Evolutionary conservation across 176 grass and related monocot genomes (phyloP).

Genomic region (Phoenix dactylifera): DNA sequence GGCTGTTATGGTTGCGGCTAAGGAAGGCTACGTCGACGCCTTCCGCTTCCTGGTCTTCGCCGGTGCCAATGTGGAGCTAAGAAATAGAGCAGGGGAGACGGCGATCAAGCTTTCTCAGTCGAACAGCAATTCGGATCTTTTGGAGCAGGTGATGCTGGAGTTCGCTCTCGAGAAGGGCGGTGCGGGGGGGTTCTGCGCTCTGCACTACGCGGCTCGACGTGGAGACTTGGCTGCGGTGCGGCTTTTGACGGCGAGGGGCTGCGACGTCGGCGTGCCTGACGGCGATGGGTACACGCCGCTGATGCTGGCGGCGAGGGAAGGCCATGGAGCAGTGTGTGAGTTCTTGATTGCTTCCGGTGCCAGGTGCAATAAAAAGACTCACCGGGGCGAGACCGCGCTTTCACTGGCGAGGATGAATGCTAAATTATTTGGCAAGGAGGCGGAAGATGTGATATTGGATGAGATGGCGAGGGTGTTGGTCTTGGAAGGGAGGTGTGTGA

Average conservation of each 20-base stretch:
- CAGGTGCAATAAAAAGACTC: conserved; percentile 36
- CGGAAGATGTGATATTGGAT: conserved; percentile 61
- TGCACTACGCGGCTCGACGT: conserved; percentile 67
- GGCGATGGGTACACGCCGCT: conserved; percentile 77
- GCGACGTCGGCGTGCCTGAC: conserved; percentile 61
- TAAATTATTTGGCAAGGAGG: conserved; percentile 36
- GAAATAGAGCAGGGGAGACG: conserved; percentile 46
- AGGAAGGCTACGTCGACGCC: conserved; percentile 52
- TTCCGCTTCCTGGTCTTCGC: conserved; percentile 74
- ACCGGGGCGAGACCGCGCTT: conserved; percentile 68
- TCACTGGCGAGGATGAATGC: conserved; percentile 48
- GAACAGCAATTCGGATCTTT: conserved; percentile 74
- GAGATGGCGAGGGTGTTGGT: conserved; percentile 63
- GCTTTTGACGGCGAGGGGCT: conserved; percentile 45
- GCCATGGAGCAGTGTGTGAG: conserved; percentile 57
- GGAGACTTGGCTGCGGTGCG: conserved; percentile 44
- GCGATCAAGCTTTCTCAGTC: conserved; percentile 44
- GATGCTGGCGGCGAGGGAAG: conserved; percentile 80
- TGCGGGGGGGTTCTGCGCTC: conserved; percentile 60
- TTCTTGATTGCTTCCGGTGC: conserved; percentile 60
- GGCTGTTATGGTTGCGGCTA: conserved; percentile 52
- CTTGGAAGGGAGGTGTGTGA: conserved; percentile 37
- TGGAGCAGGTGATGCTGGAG: conserved; percentile 94
- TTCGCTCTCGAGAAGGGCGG: conserved; percentile 82
- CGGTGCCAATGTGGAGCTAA: conserved; percentile 54